Evolutionary conservation across 768 basidiomycete genomes (phyloP).

Genomic region (Auriscalpium vulgare): DNA sequence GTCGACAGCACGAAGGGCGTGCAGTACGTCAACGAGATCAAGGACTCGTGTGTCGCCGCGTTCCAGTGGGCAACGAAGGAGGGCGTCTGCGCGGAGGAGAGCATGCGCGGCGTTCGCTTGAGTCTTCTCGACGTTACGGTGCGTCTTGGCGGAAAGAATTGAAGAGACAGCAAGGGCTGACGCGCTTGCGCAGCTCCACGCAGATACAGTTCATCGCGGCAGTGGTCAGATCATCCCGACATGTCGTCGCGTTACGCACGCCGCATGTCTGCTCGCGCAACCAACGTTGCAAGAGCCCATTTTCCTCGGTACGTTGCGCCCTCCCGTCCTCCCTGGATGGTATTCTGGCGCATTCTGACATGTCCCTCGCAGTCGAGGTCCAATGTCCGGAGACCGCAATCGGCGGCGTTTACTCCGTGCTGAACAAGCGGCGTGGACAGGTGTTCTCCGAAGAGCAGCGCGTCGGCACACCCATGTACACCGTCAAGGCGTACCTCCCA

Average conservation of each 20-base stretch:
- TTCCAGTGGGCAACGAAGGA: slow-evolving; percentile 99
- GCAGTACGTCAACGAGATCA: slow-evolving; percentile 99
- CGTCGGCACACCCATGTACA: slow-evolving; percentile 98
- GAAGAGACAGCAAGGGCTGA: neutral
- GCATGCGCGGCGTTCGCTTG: slow-evolving; percentile 96
- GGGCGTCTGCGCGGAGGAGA: slow-evolving; percentile 93
- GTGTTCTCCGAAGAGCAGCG: slow-evolving; percentile 98
- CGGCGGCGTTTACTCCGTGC: slow-evolving; percentile 89
- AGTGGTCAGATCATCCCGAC: slow-evolving; percentile 98
- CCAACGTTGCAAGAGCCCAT: slow-evolving; percentile 94
- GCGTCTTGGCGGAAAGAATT: slow-evolving; percentile 21
- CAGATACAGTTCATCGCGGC: slow-evolving; percentile 99
- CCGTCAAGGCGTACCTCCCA: slow-evolving; percentile 93
- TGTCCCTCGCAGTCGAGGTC: slow-evolving; percentile 71
- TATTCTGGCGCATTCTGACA: neutral
- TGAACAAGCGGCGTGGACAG: slow-evolving; percentile 97
- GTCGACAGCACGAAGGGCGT: slow-evolving; percentile 99
- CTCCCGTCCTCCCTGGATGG: slow-evolving; percentile 7
- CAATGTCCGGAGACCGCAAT: slow-evolving; percentile 97
- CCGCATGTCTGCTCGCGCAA: slow-evolving; percentile 85
- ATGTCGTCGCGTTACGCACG: slow-evolving; percentile 92
- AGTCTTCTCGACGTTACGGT: slow-evolving; percentile 95
- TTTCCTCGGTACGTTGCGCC: slow-evolving; percentile 62
- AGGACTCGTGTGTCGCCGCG: slow-evolving; percentile 97
- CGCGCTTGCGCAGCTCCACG: slow-evolving; percentile 58